Evolutionary conservation across 345 rosid species (phyloP).

Genomic region (Euphorbia pulcherrima): DNA sequence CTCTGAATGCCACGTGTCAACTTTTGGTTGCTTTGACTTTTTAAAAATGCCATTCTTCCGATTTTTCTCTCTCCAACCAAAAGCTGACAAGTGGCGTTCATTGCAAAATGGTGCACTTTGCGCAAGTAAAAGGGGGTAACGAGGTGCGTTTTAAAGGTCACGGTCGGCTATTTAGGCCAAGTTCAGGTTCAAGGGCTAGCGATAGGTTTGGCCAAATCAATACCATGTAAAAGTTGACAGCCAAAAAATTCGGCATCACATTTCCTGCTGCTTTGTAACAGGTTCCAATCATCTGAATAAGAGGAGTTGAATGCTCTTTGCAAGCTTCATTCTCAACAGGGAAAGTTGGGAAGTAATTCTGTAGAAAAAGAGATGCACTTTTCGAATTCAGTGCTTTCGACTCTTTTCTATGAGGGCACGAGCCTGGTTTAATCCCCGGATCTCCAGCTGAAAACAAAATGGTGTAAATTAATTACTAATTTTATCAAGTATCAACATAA

Average conservation of each 20-base stretch:
- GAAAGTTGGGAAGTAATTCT: constrained; percentile 85
- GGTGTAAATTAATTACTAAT: constrained; percentile 10
- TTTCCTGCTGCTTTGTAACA: constrained; percentile 83
- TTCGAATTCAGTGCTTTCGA: constrained; percentile 63
- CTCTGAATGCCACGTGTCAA: no score
- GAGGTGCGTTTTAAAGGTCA: no score
- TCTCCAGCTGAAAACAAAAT: constrained; percentile 74
- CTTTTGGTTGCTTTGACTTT: no score
- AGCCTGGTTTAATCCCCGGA: constrained; percentile 83
- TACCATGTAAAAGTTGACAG: constrained; percentile 98
- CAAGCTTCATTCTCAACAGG: constrained; percentile 87
- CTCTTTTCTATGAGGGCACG: constrained; percentile 87
- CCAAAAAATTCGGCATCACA: constrained; percentile 80
- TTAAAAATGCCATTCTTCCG: no score
- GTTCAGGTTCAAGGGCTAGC: no score
- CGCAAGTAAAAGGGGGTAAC: no score
- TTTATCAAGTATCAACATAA: neutral
- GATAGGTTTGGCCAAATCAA: no score
- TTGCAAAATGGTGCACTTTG: no score
- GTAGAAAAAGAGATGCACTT: constrained; percentile 68
- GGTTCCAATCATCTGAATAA: constrained; percentile 79
- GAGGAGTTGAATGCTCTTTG: constrained; percentile 82
- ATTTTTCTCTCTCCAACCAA: no score
- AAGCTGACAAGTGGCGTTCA: no score
- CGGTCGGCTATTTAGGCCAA: no score